phyloP scores from a whole-genome alignment of 768 basidiomycete genomes.

The Boletus bicolor region DNA sequence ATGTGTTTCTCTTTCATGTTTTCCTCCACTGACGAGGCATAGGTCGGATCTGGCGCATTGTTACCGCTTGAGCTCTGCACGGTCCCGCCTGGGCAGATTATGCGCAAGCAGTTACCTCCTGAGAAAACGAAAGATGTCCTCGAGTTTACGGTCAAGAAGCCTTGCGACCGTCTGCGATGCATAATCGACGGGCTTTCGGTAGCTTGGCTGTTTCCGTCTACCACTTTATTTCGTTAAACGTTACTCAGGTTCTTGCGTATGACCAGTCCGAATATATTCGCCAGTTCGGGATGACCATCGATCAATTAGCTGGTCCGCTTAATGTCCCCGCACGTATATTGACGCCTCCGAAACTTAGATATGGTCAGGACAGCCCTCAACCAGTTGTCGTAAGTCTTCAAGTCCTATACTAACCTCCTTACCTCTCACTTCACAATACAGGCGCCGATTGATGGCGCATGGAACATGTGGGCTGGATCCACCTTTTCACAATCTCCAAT shows the following conservation, averaged over 20 bases:
- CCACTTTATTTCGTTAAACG: background rate
- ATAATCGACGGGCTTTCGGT: slow-evolving; percentile 56
- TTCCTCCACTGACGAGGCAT: slow-evolving; percentile 21
- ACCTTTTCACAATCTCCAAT: background rate
- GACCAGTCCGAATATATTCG: slow-evolving; percentile 73
- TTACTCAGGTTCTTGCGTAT: slow-evolving; percentile 54
- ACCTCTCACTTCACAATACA: slow-evolving; percentile 25
- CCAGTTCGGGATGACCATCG: slow-evolving; percentile 69
- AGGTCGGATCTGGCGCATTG: slow-evolving; percentile 62
- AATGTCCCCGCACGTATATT: slow-evolving; percentile 60
- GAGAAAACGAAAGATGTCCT: slow-evolving; percentile 64
- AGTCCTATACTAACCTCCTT: background rate
- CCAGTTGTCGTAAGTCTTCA: slow-evolving; percentile 49
- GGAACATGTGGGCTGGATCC: slow-evolving; percentile 62
- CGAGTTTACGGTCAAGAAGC: slow-evolving; percentile 64
- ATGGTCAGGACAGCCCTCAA: slow-evolving; percentile 56
- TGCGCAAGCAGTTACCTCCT: slow-evolving; percentile 66
- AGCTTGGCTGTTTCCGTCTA: slow-evolving; percentile 1
- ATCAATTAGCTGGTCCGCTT: slow-evolving; percentile 48
- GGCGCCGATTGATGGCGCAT: slow-evolving; percentile 63
- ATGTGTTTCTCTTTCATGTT: slow-evolving; percentile 10
- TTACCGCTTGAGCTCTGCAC: slow-evolving; percentile 67
- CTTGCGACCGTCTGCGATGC: slow-evolving; percentile 51
- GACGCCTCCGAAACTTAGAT: slow-evolving; percentile 60
- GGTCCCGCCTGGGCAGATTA: slow-evolving; percentile 64